Evolutionary conservation across 768 basidiomycete genomes (phyloP).

Genomic region (Trichaptum fuscoviolaceum): DNA sequence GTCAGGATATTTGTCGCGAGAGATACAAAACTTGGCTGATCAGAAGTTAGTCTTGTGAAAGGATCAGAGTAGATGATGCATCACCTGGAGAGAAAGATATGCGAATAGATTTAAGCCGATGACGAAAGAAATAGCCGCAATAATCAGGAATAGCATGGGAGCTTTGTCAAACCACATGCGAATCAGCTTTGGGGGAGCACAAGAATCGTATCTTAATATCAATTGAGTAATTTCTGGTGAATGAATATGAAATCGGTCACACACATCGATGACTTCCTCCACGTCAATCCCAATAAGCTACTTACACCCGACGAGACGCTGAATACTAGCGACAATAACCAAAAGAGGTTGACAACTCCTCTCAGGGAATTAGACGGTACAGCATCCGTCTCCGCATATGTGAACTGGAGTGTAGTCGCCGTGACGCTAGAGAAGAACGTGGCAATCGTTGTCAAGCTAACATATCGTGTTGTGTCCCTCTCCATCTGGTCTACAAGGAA

Average conservation of each 20-base stretch:
- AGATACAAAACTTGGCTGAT: neutral
- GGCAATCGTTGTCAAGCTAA: neutral
- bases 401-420: neutral
- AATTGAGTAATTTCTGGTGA: neutral
- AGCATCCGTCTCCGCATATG: neutral
- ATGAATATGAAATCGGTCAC: neutral
- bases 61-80: neutral
- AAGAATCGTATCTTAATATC: neutral
- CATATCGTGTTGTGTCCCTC: neutral
- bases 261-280: neutral
- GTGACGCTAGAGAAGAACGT: neutral
- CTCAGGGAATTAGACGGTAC: neutral
- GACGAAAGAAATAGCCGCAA: neutral
- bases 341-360: neutral
- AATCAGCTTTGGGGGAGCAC: neutral
- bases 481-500: neutral
- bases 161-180: neutral
- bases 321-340: neutral
- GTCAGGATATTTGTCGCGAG: neutral
- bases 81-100: neutral
- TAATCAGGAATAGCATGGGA: neutral
- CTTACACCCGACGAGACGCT: neutral
- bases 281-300: neutral
- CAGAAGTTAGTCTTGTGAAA: neutral
- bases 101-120: neutral